Evolutionary conservation across 495 filamentous ascomycete species (phyloP).

Genomic region (Penicillium waksmanii): DNA sequence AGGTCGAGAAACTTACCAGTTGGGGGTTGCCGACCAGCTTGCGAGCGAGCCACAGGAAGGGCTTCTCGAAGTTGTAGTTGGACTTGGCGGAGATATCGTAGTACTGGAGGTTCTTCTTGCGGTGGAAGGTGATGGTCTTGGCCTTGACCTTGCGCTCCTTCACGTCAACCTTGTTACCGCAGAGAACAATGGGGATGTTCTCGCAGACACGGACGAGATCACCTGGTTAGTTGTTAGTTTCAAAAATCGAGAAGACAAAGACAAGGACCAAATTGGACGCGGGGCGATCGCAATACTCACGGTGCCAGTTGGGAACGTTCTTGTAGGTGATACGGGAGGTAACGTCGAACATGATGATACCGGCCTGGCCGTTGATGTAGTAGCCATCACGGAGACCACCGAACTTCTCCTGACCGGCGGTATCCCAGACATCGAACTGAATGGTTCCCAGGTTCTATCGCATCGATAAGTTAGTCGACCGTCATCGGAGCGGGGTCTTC

Average conservation of each 20-base stretch:
- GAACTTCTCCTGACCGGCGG: slow-evolving; percentile 99
- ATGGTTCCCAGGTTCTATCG: slow-evolving; percentile 88
- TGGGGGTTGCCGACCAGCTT: slow-evolving; percentile 95
- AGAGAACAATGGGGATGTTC: slow-evolving; percentile 98
- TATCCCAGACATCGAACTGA: slow-evolving; percentile 99
- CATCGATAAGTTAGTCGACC: slow-evolving; percentile 43
- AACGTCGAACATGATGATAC: slow-evolving; percentile 99
- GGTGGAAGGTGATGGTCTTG: slow-evolving; percentile 99
- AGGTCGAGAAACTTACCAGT: slow-evolving; percentile 63
- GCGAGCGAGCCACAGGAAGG: slow-evolving; percentile 98
- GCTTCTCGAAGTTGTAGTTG: slow-evolving; percentile 99
- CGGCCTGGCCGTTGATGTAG: slow-evolving; percentile 99
- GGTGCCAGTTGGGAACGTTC: slow-evolving; percentile 99
- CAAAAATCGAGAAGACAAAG: background rate
- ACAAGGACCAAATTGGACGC: background rate
- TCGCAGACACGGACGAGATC: slow-evolving; percentile 99
- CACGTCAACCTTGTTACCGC: slow-evolving; percentile 99
- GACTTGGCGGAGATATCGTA: slow-evolving; percentile 99
- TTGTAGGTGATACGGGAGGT: slow-evolving; percentile 99
- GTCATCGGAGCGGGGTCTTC: slow-evolving; percentile 35
- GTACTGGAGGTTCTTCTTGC: slow-evolving; percentile 99
- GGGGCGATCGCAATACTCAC: slow-evolving; percentile 60
- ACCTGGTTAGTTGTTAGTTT: slow-evolving; percentile 57
- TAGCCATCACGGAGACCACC: slow-evolving; percentile 99
- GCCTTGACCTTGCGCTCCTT: slow-evolving; percentile 99